Evolutionary conservation across 2,329 filamentous ascomycete genomes (phyloP), one percentile per base, ranked within the genome.

Genomic region (Cryoendolithus antarcticus): DNA sequence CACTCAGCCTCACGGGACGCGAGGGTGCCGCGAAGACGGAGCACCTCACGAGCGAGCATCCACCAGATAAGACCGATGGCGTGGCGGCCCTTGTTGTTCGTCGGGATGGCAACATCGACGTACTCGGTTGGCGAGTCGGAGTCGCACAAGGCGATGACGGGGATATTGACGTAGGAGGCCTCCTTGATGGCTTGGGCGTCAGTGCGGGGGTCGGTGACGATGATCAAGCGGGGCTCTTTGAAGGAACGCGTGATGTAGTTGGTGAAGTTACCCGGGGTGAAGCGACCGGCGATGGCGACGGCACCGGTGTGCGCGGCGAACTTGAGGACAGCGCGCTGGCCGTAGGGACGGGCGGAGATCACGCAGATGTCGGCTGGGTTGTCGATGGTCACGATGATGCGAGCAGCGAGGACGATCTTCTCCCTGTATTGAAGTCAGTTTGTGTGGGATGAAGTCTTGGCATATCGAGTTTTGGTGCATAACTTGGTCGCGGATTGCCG

Each of bases 221-320:
- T 80, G 71, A 98, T 96, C 64, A 98, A 78, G 70, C 93, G 93
- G 65, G 91, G 91, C 77, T 98, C 91, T 82, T 95, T 95, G 86
- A 98, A 98, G 53, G 91, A 96, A 64, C 91, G 89, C 70, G 93
- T 98, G 82, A 98, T 98, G 83, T 98, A 98, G 81, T 98, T 98
- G 78, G 91, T 98, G 82, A 98, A 98, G 71, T 89, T 94, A 84
- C 91, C 91, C 67, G 91, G 91, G 65, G 91, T 98, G 83, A 98
- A 98, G 68, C 91, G 91, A 74, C 91, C 91, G 62, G 91, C 93
- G 63, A 98, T 98, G 69, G 91, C 84, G 62, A 86, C 84, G 62
- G 93, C 88, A 66, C 91, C 91, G 55, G 91, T 98, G 82, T 98
- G 91, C 52, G 86, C 75, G 62, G 91, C 91, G 75, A 98, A 98